Evolutionary conservation across 352 stramenopile species (phyloP), one percentile per base, ranked within the genome.

Genomic region (Phytophthora fragariaefolia): DNA sequence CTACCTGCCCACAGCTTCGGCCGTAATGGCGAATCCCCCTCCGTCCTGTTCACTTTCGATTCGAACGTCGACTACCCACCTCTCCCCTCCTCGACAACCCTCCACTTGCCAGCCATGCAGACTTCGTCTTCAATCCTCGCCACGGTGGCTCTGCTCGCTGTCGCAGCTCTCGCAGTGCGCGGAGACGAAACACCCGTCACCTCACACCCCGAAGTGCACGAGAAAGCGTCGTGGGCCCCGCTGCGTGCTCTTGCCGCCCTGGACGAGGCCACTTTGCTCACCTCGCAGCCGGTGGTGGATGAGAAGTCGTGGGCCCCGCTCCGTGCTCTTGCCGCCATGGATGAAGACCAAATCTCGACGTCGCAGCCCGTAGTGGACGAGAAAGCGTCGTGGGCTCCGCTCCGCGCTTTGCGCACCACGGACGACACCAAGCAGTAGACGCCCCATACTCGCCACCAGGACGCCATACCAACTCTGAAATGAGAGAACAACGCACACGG

Each of bases 41-140:
- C n/a, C 40, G 6, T 5, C 7, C 4, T 55, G 34, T 18, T 56
- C 57, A 64, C 24, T 57, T 46, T 57, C 34, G 57, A 51, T 50
- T 15, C 32, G 27, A 3, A 12, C 17, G 51, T 64, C 53, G 34
- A 58, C 54, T 12, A 13, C 45, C 0, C 13, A 42, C 53, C 50
- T 23, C 10, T n/a, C 42, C 13, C 20, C 23, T 30, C 47, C 20
- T 18, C 57, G 6, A 4, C 18, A 7, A 43, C 17, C 17, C 38
- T 10, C 38, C 27, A 40, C 42, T 18, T 23, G 28, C 32, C 30
- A 38, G 45, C 38, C 32, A 68, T 68, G 60, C 63, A 67, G 42
- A 45, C 32, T 40, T 47, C 52, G n/a, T 46, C 17, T 32, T 63
- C 61, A 3, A 38, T 63, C 45, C 50, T 72, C 45, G 36, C 43